Conservation (phyloP, 495 filamentous ascomycete species). For the Aeminium ludgeri region DNA sequence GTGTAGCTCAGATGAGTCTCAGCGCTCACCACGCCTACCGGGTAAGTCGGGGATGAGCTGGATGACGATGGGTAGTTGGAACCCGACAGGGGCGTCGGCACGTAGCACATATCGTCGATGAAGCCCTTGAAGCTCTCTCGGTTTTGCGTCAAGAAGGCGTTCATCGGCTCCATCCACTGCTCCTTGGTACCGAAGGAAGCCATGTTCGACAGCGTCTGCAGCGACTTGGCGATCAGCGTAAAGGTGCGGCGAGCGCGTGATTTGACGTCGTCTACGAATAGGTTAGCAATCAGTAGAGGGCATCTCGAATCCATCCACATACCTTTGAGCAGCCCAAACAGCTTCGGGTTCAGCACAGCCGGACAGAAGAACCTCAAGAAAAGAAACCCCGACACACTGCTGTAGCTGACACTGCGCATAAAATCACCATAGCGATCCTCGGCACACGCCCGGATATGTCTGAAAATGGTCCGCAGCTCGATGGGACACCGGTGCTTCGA, state of each 20-base stretch:
- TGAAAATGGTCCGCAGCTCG: conserved; percentile 73
- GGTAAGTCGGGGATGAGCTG: conserved; percentile 39
- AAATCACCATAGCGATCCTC: conserved; percentile 97
- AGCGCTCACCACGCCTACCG: conserved; percentile 30
- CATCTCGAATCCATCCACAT: conserved; percentile 16
- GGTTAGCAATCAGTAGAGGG: not conserved
- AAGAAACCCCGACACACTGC: conserved; percentile 88
- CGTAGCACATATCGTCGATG: conserved; percentile 69
- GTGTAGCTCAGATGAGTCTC: conserved; percentile 40
- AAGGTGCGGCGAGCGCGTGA: conserved; percentile 76
- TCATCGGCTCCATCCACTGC: conserved; percentile 99
- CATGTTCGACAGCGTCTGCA: conserved; percentile 92
- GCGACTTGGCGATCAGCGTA: conserved; percentile 82
- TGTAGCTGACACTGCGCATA: conserved; percentile 80
- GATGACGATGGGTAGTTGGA: conserved; percentile 19
- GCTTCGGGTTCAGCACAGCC: conserved; percentile 86
- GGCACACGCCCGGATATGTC: conserved; percentile 83
- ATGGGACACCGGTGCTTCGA: conserved; percentile 60
- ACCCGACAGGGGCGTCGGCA: conserved; percentile 41
- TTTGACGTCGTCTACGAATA: conserved; percentile 55
- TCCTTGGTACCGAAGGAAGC: conserved; percentile 90
- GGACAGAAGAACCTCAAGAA: conserved; percentile 95
- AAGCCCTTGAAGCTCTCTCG: conserved; percentile 68
- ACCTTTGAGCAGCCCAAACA: conserved; percentile 84
- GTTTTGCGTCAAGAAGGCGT: conserved; percentile 48